phyloP scores from a whole-genome alignment of 2,329 filamentous ascomycete genomes.

The Pyricularia pennisetigena region DNA sequence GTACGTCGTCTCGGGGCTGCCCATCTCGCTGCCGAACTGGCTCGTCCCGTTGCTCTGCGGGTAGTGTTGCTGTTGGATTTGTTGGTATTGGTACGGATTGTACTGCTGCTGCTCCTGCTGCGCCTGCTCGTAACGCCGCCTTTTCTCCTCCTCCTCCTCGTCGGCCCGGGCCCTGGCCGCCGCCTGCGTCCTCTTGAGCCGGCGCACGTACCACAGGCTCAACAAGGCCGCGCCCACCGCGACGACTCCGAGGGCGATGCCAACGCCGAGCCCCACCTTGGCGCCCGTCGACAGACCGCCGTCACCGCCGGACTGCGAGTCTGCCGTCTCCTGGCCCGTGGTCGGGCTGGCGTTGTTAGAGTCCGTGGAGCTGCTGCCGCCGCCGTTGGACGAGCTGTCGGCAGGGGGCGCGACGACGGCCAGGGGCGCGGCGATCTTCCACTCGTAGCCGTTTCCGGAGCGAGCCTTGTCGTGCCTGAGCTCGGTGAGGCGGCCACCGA shows the following conservation, averaged over 20 bases:
- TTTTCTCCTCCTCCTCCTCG: slow-evolving; percentile 10
- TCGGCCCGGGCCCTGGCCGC: slow-evolving; percentile 7
- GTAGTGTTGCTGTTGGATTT: not conserved
- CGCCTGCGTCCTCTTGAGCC: slow-evolving; percentile 13
- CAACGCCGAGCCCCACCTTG: slow-evolving; percentile 24
- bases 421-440: slow-evolving; percentile 18
- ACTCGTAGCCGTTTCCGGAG: slow-evolving; percentile 8
- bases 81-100: not conserved
- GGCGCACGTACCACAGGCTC: slow-evolving; percentile 17
- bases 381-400: slow-evolving; percentile 8
- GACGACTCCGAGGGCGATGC: slow-evolving; percentile 22
- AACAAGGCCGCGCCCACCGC: slow-evolving; percentile 18
- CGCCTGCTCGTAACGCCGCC: not conserved
- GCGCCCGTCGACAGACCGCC: slow-evolving; percentile 21
- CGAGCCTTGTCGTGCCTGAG: slow-evolving; percentile 17
- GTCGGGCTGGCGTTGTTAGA: not conserved
- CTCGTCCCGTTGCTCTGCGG: not conserved
- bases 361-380: not conserved
- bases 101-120: slow-evolving; percentile 4
- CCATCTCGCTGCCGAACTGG: not conserved
- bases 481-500: slow-evolving; percentile 20
- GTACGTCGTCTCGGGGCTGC: not conserved
- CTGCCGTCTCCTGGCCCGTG: slow-evolving; percentile 1
- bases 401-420: slow-evolving; percentile 13
- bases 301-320: not conserved